phyloP scores from a whole-genome alignment of 495 filamentous ascomycete genomes.

The Physcia stellaris region DNA sequence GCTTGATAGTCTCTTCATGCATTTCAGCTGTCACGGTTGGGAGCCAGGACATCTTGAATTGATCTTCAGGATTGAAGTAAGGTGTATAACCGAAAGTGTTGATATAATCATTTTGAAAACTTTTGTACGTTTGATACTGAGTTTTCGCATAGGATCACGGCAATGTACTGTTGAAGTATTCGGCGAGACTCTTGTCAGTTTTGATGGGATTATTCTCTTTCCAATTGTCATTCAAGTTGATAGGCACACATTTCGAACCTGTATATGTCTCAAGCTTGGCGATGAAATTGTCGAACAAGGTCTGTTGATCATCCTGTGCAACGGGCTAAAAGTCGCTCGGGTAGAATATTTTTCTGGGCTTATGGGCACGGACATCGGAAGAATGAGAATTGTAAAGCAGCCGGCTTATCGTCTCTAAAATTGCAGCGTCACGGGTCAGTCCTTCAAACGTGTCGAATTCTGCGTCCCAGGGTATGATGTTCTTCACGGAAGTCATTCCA shows the following conservation, averaged over 20 bases:
- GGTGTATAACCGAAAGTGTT: neutral
- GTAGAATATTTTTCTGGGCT: neutral
- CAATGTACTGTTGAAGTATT: too few relatives aligned
- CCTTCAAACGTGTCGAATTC: constrained; percentile 1
- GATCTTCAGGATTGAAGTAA: constrained; percentile 3
- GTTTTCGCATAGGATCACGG: too few relatives aligned
- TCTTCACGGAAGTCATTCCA: neutral
- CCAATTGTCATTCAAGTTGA: too few relatives aligned
- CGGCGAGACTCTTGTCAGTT: too few relatives aligned
- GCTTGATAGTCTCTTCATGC: neutral
- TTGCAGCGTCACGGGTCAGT: constrained; percentile 6
- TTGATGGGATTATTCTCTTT: too few relatives aligned
- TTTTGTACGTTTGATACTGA: too few relatives aligned
- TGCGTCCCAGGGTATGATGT: constrained; percentile 1
- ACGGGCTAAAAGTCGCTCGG: constrained; percentile 3
- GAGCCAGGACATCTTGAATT: too few relatives aligned
- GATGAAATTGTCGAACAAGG: too few relatives aligned
- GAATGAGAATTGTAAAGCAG: neutral
- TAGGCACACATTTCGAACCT: too few relatives aligned
- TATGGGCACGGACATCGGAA: neutral
- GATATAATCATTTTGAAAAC: neutral
- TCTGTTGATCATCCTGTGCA: too few relatives aligned
- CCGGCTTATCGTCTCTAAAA: neutral
- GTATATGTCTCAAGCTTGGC: too few relatives aligned
- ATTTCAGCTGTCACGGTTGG: too few relatives aligned